These are phyloP conservation scores for Sugiyamaella paludigena DNA, from an alignment of 1,139 yeast species.

Conservation along the genomic window DNA sequence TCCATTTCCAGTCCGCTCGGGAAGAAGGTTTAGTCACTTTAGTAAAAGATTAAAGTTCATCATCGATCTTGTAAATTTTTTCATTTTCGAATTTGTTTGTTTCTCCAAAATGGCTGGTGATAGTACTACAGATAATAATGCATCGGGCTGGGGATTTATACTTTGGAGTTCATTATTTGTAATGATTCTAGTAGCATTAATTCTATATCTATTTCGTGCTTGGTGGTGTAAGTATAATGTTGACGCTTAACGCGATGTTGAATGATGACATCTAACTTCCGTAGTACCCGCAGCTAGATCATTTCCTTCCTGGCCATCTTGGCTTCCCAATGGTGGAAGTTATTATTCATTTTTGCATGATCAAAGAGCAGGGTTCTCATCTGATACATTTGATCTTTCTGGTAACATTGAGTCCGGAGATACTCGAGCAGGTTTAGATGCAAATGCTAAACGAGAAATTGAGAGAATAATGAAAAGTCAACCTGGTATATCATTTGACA, in stretches of 20 bases:
- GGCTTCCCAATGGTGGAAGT: constrained; percentile 16
- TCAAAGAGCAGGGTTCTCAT: constrained; percentile 62
- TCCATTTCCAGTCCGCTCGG: not conserved
- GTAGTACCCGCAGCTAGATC: constrained; percentile 14
- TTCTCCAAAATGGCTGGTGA: not conserved
- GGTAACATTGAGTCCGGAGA: constrained; percentile 51
- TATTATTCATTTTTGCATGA: constrained; percentile 53
- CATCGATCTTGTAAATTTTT: not conserved
- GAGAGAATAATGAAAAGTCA: constrained; percentile 53
- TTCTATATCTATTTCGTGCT: constrained; percentile 18
- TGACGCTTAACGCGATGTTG: constrained; percentile 1
- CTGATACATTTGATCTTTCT: constrained; percentile 56
- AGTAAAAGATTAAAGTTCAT: not conserved
- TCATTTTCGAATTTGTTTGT: not conserved
- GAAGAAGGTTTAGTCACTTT: not conserved
- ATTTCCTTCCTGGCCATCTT: constrained; percentile 14
- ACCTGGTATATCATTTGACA: constrained; percentile 56
- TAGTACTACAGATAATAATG: constrained; percentile 1
- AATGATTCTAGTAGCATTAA: constrained; percentile 11
- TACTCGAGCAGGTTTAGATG: constrained; percentile 59
- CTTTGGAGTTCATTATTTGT: constrained; percentile 15
- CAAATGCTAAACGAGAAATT: constrained; percentile 51
- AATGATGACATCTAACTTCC: not conserved
- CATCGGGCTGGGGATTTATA: constrained; percentile 15
- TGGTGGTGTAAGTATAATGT: constrained; percentile 21